Base-by-base conservation (phyloP, 768 basidiomycete genomes). In the Kwoniella pini region DNA sequence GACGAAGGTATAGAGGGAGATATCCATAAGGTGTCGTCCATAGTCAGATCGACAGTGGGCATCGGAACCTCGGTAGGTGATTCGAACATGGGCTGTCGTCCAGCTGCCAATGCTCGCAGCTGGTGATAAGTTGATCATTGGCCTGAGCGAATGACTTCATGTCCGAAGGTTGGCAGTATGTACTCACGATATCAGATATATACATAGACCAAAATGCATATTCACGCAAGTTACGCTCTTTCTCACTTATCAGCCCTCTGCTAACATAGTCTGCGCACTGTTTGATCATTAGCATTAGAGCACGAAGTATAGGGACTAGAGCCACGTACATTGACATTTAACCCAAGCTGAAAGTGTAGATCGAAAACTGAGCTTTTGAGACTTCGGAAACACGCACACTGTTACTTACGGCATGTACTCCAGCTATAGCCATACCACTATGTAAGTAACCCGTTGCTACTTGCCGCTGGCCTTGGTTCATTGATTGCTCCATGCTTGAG, bases 381-480 rank as follows among this genome's bases (percentile, higher is more conserved):
- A 42, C 19, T 17, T 22, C 38, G 39, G 4, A 42, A 21, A 12
- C 11, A 13, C 13, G 22, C n/a, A n/a, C n/a, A n/a, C n/a, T n/a
- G n/a, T n/a, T n/a, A 57, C 64, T 40, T 27, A 65, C 59, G n/a
- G 59, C 64, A 53, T 65, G 58, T 4, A 64, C 64, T 3, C 58
- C 64, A 27, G 58, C 64, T 17, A 65, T 49, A 2, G 64, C 54
- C 54, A 65, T 65, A 0, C 58, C 64, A 31, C 58, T 60, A 38
- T 65, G 53, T 15, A 65, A 28, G 31, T 65, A 65, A 1, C 64
- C 64, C 9, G 64, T 56, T 1, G 58, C 54, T 17, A 56, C 30
- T 21, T 60, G 64, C 24, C 64, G 31, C 28, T 55, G 49, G 5
- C 57, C 48, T 11, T 39, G 39, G 13, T 31, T 30, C 12, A 38